Base-by-base conservation (phyloP, 176 grass and related monocot genomes). In the Hsuehochloa calcarea region DNA sequence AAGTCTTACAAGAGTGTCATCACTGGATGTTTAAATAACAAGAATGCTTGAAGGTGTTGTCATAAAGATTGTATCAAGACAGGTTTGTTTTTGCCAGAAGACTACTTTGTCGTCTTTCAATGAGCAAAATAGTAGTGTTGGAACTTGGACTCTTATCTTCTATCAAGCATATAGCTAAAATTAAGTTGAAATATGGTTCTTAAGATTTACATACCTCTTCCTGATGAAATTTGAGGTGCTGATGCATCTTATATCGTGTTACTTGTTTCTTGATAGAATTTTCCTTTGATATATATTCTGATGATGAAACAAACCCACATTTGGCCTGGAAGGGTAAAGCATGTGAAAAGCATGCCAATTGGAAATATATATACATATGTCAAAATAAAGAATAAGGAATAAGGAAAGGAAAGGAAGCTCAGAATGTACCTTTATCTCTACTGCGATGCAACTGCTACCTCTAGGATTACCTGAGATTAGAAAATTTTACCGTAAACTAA, bases 361-460 rank as follows among this genome's bases (percentile, higher is more conserved):
- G 51, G 35, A n/a, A 70, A 79, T 46, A 87, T 41, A 72, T 25
- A 70, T 5, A 60, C n/a, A 25, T 4, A 60, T 41, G 25, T 74
- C 29, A 72, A 62, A 64, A 88, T 20, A 77, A 87, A 84, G 17
- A 59, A 56, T 65, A 31, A 68, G 64, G 17, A 59, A 56, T 65
- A 31, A 68, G 64, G 70, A 74, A 72, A 85, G 12, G 15, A 84
- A 2, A 75, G 12, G 17, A 86, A 84, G 70, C 58, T 41, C 38
- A 85, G 78, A 81, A 85, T 50, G 8, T 79, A 98, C 96, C 93
- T 98, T 98, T 92, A 98, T 95, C 89, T 98, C 96, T 68, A 98
- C 93, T 56, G 96, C 93, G 76, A 95, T 85, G 74, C 89, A 93
- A 73, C 74, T 84, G 62, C 77, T 72, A 17, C 54, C 84, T 62